Evolutionary conservation across 805 yeast species (phyloP).

Genomic region (Diddensiella santjacobensis): DNA sequence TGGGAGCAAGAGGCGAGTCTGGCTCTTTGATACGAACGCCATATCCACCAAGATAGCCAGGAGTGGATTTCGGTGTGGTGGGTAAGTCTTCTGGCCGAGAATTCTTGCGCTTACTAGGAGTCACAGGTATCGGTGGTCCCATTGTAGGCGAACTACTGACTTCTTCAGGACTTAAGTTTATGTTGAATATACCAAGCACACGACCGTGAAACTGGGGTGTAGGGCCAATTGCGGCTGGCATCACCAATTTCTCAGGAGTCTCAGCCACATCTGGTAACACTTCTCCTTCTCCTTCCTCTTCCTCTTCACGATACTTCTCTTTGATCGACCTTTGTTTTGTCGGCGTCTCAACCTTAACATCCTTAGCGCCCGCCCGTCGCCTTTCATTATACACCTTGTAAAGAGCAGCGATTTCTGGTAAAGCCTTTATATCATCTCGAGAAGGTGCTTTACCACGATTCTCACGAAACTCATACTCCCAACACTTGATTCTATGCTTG

Average conservation of each 20-base stretch:
- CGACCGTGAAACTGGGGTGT: constrained; percentile 84
- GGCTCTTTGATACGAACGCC: constrained; percentile 9
- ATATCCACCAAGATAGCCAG: constrained; percentile 11
- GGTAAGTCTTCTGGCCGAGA: constrained; percentile 6
- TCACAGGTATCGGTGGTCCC: background rate
- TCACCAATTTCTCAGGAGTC: constrained; percentile 1
- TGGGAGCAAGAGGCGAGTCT: constrained; percentile 31
- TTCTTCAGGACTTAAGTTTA: constrained; percentile 21
- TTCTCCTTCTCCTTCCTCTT: background rate
- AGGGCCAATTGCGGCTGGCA: constrained; percentile 53
- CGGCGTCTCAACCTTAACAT: background rate
- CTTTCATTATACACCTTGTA: constrained; percentile 24
- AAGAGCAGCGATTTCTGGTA: constrained; percentile 24
- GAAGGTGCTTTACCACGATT: constrained; percentile 44
- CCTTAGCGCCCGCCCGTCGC: background rate
- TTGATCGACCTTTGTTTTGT: background rate
- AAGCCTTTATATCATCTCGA: constrained; percentile 44
- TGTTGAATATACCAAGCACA: constrained; percentile 68
- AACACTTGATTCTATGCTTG: constrained; percentile 46
- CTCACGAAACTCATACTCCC: constrained; percentile 49
- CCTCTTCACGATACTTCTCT: background rate
- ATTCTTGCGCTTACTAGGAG: constrained; percentile 7
- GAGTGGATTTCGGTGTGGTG: constrained; percentile 17
- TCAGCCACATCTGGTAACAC: background rate
- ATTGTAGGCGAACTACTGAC: background rate